phyloP scores from a whole-genome alignment of 2,329 filamentous ascomycete genomes.

The Penicillium sp. region DNA sequence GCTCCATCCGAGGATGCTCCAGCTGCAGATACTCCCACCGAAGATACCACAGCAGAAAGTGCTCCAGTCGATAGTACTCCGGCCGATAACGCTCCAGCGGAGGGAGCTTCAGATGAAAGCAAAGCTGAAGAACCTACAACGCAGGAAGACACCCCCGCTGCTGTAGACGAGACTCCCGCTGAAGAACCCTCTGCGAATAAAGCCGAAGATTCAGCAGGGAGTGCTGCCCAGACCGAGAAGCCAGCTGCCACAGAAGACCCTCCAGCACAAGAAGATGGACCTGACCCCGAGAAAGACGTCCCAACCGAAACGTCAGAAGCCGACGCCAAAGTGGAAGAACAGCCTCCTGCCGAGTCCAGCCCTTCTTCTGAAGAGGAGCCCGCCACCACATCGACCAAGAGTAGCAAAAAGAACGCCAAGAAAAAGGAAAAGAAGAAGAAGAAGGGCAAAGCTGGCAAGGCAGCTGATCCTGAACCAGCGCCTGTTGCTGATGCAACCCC shows the following conservation, averaged over 20 bases:
- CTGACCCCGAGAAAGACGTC: neutral
- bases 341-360: neutral
- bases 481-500: slow-evolving; percentile 18
- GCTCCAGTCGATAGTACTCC: slow-evolving; percentile 11
- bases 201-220: neutral
- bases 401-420: slow-evolving; percentile 14
- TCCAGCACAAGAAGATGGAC: neutral
- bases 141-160: neutral
- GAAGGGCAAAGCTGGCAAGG: slow-evolving; percentile 12
- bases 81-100: slow-evolving; percentile 10
- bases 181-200: slow-evolving; percentile 8
- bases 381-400: slow-evolving; percentile 1
- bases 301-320: neutral
- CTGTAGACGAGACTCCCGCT: slow-evolving; percentile 6
- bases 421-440: slow-evolving; percentile 17
- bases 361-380: neutral
- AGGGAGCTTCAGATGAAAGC: slow-evolving; percentile 13
- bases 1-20: slow-evolving; percentile 8
- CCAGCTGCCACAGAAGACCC: neutral
- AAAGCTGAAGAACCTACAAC: neutral
- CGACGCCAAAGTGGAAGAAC: neutral
- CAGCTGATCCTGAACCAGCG: slow-evolving; percentile 8
- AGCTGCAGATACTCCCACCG: slow-evolving; percentile 8
- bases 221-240: neutral
- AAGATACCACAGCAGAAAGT: slow-evolving; percentile 4